These are phyloP conservation scores for Tarenaya hassleriana DNA, from an alignment of 345 rosid species.

Conservation along the genomic window DNA sequence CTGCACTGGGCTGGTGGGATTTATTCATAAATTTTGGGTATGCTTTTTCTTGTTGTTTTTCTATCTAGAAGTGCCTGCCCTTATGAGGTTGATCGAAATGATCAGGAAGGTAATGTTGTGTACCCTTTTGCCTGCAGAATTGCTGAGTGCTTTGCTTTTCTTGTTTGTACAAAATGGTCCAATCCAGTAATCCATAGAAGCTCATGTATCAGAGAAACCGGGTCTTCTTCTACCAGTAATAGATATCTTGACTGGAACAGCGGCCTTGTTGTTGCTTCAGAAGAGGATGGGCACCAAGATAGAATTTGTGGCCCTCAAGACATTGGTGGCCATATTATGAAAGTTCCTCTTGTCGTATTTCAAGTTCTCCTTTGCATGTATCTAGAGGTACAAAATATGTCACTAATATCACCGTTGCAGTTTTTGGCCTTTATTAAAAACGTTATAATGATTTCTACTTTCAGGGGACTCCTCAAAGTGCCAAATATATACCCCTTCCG, in stretches of 20 bases:
- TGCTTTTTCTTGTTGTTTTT: conserved; percentile 19
- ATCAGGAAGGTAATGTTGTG: conserved; percentile 5
- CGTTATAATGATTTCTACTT: conserved; percentile 27
- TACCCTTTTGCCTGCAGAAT: conserved; percentile 49
- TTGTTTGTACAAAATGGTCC: too few species aligned
- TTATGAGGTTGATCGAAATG: conserved; percentile 19
- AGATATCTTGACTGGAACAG: conserved; percentile 89
- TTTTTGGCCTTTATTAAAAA: conserved; percentile 24
- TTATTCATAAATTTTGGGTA: conserved; percentile 95
- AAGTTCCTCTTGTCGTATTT: conserved; percentile 76
- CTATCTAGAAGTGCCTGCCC: not conserved
- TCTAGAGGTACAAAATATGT: conserved; percentile 56
- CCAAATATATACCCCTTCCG: conserved; percentile 70
- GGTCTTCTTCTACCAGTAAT: conserved; percentile 54
- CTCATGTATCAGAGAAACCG: conserved; percentile 41
- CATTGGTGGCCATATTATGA: conserved; percentile 92
- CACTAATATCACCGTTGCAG: conserved; percentile 20
- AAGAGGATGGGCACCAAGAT: conserved; percentile 54
- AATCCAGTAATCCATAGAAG: conserved; percentile 87
- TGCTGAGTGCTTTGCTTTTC: too few species aligned
- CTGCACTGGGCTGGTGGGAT: conserved; percentile 90
- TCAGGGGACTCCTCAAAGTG: conserved; percentile 91
- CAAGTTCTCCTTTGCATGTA: conserved; percentile 90
- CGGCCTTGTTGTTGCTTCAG: conserved; percentile 63
- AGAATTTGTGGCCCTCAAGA: conserved; percentile 74